Conservation (phyloP, 768 basidiomycete species). For the Suillus tomentosus region DNA sequence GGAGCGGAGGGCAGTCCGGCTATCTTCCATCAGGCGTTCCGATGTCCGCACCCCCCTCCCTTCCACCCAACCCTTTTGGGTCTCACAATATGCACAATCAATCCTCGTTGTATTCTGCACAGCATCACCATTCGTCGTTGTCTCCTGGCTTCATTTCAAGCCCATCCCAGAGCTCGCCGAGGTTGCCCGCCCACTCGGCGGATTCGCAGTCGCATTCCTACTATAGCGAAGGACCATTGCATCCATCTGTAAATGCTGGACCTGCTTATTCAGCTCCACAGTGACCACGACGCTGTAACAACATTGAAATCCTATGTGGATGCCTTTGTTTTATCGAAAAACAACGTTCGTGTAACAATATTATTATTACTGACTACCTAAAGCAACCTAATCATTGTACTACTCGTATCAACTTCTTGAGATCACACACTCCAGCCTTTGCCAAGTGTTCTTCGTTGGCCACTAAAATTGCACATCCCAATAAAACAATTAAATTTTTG, state of each 20-base stretch:
- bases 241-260: slow-evolving; percentile 29
- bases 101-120: slow-evolving; percentile 33
- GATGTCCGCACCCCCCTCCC: slow-evolving; percentile 53
- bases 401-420: slow-evolving; percentile 29
- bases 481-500: slow-evolving; percentile 19
- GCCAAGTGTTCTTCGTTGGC: slow-evolving; percentile 16
- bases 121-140: slow-evolving; percentile 31
- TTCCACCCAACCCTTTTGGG: slow-evolving; percentile 41
- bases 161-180: slow-evolving; percentile 32
- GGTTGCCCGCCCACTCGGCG: slow-evolving; percentile 27
- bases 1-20: slow-evolving; percentile 30
- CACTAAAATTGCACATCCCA: slow-evolving; percentile 22
- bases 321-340: slow-evolving; percentile 15
- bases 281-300: slow-evolving; percentile 16
- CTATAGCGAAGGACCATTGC: slow-evolving; percentile 32
- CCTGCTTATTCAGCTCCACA: slow-evolving; percentile 33
- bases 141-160: slow-evolving; percentile 33
- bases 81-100: slow-evolving; percentile 30
- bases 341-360: slow-evolving; percentile 32
- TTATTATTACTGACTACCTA: slow-evolving; percentile 35
- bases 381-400: slow-evolving; percentile 29
- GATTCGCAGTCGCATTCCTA: slow-evolving; percentile 32
- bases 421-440: slow-evolving; percentile 12
- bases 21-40: slow-evolving; percentile 44
- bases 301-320: slow-evolving; percentile 12